Conservation (phyloP, 2,329 filamentous ascomycete species). For the Venturia nashicola region DNA sequence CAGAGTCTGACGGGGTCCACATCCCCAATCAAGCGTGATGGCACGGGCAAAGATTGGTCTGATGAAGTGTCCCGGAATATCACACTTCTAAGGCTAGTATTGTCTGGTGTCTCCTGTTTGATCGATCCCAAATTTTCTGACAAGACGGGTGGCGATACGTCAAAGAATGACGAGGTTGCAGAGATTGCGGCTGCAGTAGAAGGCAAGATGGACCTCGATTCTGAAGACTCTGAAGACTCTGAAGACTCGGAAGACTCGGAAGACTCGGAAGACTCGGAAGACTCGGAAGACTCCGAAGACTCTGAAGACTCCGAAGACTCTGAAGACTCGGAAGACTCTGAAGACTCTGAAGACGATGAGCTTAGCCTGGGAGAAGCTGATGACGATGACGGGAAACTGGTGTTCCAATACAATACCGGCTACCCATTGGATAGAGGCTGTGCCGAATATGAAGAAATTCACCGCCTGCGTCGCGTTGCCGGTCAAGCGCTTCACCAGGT, state of each 20-base stretch:
- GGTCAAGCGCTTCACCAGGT: constrained; percentile 72
- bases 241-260: constrained; percentile 34
- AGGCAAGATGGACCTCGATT: constrained; percentile 16
- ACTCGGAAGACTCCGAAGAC: constrained; percentile 34
- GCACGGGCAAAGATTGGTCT: constrained; percentile 97
- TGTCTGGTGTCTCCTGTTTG: constrained; percentile 78
- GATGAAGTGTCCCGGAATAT: constrained; percentile 89
- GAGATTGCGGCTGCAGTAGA: constrained; percentile 26
- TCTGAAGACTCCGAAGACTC: constrained; percentile 31
- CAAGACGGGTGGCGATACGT: constrained; percentile 22
- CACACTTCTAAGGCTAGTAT: constrained; percentile 74
- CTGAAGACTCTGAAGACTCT: constrained; percentile 22
- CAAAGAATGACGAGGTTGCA: constrained; percentile 42
- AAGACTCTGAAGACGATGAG: constrained; percentile 29
- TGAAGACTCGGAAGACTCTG: constrained; percentile 26
- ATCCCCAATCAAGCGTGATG: constrained; percentile 75
- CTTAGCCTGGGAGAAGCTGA: constrained; percentile 49
- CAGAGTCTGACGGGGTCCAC: constrained; percentile 68
- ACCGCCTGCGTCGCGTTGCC: constrained; percentile 66
- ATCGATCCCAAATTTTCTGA: constrained; percentile 52
- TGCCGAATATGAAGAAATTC: constrained; percentile 61
- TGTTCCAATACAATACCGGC: constrained; percentile 80
- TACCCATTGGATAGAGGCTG: constrained; percentile 60
- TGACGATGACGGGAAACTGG: constrained; percentile 71
- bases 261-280: constrained; percentile 33